Evolutionary conservation across 768 basidiomycete species (phyloP).

Genomic region (Guyanaporus albipodus): DNA sequence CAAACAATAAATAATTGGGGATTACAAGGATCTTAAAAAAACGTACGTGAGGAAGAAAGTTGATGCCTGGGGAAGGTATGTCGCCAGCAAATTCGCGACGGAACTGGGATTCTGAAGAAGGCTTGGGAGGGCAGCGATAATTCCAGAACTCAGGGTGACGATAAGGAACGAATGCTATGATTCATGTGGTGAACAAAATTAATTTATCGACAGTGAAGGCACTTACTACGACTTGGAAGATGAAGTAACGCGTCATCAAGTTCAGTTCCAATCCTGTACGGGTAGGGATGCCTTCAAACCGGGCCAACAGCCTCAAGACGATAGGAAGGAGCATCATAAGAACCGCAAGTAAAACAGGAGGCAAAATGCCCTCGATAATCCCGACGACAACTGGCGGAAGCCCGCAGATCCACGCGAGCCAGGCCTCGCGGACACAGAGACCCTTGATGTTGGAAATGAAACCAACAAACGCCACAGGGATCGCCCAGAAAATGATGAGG

Average conservation of each 20-base stretch:
- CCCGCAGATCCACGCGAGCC: conserved; percentile 82
- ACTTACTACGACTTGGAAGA: conserved; percentile 88
- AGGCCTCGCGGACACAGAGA: conserved; percentile 59
- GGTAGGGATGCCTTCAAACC: conserved; percentile 89
- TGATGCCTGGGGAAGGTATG: conserved; percentile 74
- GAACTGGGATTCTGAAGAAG: conserved; percentile 66
- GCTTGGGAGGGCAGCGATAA: conserved; percentile 63
- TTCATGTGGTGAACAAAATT: background rate
- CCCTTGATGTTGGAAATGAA: conserved; percentile 73
- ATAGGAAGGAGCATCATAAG: conserved; percentile 90
- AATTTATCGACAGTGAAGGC: background rate
- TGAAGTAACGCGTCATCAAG: conserved; percentile 88
- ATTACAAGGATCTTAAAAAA: background rate
- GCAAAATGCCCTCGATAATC: conserved; percentile 85
- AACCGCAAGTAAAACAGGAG: conserved; percentile 82
- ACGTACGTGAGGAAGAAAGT: conserved; percentile 86
- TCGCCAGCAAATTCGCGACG: conserved; percentile 68
- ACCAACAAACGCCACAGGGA: conserved; percentile 88
- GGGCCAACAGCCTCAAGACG: conserved; percentile 71
- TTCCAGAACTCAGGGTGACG: conserved; percentile 79
- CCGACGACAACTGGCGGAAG: conserved; percentile 66
- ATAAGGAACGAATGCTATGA: conserved; percentile 89
- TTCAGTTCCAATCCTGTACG: conserved; percentile 80
- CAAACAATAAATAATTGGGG: background rate
- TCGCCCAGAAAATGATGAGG: conserved; percentile 82